A percentile compares a stretch with the other conserved stretches of the same genome.
These are phyloP conservation scores for Colletotrichum scovillei DNA, from an alignment of 2,329 filamentous ascomycete species.

Conservation along the genomic window DNA sequence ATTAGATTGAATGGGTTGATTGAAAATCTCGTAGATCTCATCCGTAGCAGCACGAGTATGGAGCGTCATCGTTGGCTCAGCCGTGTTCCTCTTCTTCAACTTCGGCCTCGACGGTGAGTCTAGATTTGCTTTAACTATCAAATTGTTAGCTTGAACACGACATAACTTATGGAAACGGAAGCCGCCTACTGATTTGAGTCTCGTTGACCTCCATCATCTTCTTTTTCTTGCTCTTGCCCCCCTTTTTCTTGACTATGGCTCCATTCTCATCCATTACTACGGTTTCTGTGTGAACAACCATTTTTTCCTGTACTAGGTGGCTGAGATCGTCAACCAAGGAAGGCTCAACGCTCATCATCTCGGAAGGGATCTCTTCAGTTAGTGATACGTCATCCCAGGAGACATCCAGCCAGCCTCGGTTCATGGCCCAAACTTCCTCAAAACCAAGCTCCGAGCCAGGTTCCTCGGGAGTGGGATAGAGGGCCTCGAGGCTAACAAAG, in stretches of 20 bases:
- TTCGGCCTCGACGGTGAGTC: constrained; percentile 91
- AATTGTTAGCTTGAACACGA: constrained; percentile 42
- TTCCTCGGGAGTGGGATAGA: constrained; percentile 83
- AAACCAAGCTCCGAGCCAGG: constrained; percentile 84
- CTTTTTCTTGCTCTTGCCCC: constrained; percentile 73
- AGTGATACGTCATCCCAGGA: constrained; percentile 57
- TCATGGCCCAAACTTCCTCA: constrained; percentile 87
- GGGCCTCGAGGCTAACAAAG: constrained; percentile 84
- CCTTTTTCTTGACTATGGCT: constrained; percentile 56
- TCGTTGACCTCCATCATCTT: constrained; percentile 89
- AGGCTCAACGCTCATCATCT: constrained; percentile 25
- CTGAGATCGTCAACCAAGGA: constrained; percentile 36
- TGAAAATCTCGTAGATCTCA: constrained; percentile 98
- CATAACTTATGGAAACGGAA: not conserved
- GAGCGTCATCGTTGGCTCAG: constrained; percentile 97
- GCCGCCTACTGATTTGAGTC: constrained; percentile 87
- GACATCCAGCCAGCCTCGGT: constrained; percentile 75
- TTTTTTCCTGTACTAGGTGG: constrained; percentile 47
- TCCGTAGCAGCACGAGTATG: constrained; percentile 96
- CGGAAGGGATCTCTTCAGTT: constrained; percentile 25
- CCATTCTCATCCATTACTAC: constrained; percentile 71
- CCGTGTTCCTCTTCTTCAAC: constrained; percentile 77
- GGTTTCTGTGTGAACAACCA: constrained; percentile 57
- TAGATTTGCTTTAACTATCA: constrained; percentile 87
- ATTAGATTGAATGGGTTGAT: constrained; percentile 74